Evolutionary conservation across 306 rosid species (phyloP), one percentile per base, ranked within the genome.

Genomic region (Acacia melanoxylon): DNA sequence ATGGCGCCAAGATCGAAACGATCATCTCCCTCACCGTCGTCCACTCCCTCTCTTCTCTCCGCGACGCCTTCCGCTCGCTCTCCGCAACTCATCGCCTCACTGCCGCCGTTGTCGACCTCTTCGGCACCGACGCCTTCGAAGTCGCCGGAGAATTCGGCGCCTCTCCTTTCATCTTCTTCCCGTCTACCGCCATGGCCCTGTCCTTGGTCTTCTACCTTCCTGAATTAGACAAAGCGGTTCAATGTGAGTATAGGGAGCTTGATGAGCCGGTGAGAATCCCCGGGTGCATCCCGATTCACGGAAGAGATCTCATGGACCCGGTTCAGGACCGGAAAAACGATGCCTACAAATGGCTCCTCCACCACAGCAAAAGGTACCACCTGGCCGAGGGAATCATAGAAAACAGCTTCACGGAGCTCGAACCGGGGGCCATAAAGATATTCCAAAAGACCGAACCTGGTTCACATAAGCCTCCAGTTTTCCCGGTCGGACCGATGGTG

Each of bases 401-500:
- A 9, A 93, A 93, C 33, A 86, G 91, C 77, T 93, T 93, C 80
- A 2, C 17, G 29, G 97, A 91, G 27, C 80, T 93, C 48, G 98
- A 93, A 84, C 91, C 88, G 10, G 89, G 85, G 5, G 80, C 91
- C 1, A 9, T 89, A 0, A 62, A 79, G 27, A 73, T 78, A 0
- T 74, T 93, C 22, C 88, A 25, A 8, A 78, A 62, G 45, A 48
- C 44, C 0, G 85, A 86, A 46, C 82, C 82, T 8, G 91, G 91
- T 1, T 44, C n/a, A 9, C 16, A 3, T 2, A 79, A 65, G 19
- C 90, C 93, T 0, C 90, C 84, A 11, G 80, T 92, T 31, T 91
- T 85, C 72, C 84, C 93, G 12, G 86, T 93, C 4, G 98, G 98
- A 22, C 96, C 92, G 4, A 46, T 90, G 14, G 58, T 67, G 15